phyloP scores from a whole-genome alignment of 2,329 filamentous ascomycete genomes.

The Aspergillus aculeatus region DNA sequence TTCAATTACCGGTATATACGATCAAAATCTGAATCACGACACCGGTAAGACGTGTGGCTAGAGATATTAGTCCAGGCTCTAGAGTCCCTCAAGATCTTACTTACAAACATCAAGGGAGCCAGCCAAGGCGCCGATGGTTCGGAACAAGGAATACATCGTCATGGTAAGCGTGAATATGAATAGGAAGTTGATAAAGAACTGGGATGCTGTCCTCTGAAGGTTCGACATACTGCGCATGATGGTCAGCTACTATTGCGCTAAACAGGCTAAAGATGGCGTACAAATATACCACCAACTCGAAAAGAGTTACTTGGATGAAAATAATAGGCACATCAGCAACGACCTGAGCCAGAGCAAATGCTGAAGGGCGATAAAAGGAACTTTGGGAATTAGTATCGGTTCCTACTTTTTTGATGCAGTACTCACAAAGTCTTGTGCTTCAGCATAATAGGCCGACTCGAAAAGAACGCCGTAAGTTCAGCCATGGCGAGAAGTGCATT shows the following conservation, averaged over 20 bases:
- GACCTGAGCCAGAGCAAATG: slow-evolving; percentile 59
- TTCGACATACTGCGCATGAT: slow-evolving; percentile 49
- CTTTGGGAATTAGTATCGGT: slow-evolving; percentile 24
- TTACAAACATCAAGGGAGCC: slow-evolving; percentile 50
- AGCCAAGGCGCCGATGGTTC: slow-evolving; percentile 50
- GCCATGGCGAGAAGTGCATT: slow-evolving; percentile 62
- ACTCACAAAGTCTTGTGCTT: slow-evolving; percentile 66
- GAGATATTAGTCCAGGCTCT: background rate
- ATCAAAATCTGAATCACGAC: slow-evolving; percentile 52
- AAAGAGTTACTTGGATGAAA: slow-evolving; percentile 57
- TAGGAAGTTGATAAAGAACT: slow-evolving; percentile 62
- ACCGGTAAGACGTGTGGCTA: slow-evolving; percentile 51
- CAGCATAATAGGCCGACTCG: slow-evolving; percentile 62
- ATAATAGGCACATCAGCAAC: slow-evolving; percentile 59
- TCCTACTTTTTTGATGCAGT: too few species aligned
- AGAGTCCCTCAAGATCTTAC: slow-evolving; percentile 9
- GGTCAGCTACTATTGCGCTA: slow-evolving; percentile 7
- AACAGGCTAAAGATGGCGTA: slow-evolving; percentile 17
- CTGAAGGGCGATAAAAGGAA: slow-evolving; percentile 64
- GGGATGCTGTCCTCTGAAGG: slow-evolving; percentile 55
- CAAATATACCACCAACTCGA: slow-evolving; percentile 63
- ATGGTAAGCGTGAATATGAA: slow-evolving; percentile 56
- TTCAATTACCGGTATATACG: slow-evolving; percentile 53
- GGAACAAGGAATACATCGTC: slow-evolving; percentile 56
- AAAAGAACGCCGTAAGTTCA: slow-evolving; percentile 61